phyloP scores from a whole-genome alignment of 495 filamentous ascomycete species.

The Penicillium malachiteum region DNA sequence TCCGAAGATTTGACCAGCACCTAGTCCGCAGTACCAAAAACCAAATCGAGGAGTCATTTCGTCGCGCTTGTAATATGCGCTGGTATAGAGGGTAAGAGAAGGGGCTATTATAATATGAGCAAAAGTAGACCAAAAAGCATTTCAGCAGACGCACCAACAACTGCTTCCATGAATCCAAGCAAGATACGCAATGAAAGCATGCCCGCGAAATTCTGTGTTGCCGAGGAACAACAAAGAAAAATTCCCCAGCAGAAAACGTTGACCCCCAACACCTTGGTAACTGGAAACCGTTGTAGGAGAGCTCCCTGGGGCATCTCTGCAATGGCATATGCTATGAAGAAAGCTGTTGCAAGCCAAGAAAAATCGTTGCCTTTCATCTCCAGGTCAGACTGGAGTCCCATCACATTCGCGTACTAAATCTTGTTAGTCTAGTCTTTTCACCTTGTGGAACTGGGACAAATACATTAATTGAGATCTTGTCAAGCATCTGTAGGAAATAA shows the following conservation, averaged over 20 bases:
- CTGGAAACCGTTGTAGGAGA: constrained; percentile 45
- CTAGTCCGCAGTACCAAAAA: constrained; percentile 64
- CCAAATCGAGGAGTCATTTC: constrained; percentile 62
- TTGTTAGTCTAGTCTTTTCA: neutral
- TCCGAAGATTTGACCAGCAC: constrained; percentile 60
- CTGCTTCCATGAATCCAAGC: constrained; percentile 65
- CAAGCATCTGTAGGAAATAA: constrained; percentile 65
- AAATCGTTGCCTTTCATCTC: constrained; percentile 52
- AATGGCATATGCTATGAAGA: constrained; percentile 55
- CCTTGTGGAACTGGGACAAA: neutral
- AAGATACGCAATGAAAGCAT: constrained; percentile 49
- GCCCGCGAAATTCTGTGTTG: constrained; percentile 15
- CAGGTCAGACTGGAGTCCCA: constrained; percentile 53
- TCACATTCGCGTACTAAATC: constrained; percentile 52
- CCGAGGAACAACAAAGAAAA: constrained; percentile 22
- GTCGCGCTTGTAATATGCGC: constrained; percentile 58
- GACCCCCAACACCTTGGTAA: constrained; percentile 50
- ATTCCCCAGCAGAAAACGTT: constrained; percentile 53
- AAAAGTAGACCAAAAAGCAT: neutral
- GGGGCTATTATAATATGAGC: constrained; percentile 26
- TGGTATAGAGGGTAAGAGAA: constrained; percentile 47
- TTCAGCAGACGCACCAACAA: constrained; percentile 46
- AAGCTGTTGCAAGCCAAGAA: constrained; percentile 51
- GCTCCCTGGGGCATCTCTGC: constrained; percentile 45
- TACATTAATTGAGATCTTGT: constrained; percentile 64